A percentile compares a stretch with the other conserved stretches of the same genome.
These are phyloP conservation scores for Geoglossum glabrum DNA, from an alignment of 495 filamentous ascomycete genomes.

Conservation along the genomic window DNA sequence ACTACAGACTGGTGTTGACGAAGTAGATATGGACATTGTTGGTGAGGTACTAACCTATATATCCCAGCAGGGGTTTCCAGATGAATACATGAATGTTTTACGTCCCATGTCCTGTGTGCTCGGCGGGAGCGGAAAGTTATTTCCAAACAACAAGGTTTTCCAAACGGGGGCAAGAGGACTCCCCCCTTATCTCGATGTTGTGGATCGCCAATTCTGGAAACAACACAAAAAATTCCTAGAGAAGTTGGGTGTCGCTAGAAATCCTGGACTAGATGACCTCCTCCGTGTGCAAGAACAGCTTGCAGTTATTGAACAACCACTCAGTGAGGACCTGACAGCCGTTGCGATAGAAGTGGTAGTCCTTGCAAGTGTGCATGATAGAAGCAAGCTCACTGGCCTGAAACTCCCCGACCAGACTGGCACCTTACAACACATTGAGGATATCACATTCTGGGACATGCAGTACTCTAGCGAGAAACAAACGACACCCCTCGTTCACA, in stretches of 20 bases:
- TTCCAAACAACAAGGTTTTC: slow-evolving; percentile 13
- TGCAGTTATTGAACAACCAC: neutral
- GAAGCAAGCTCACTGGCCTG: neutral
- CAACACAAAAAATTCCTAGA: slow-evolving; percentile 9
- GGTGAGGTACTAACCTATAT: neutral
- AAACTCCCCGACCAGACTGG: neutral
- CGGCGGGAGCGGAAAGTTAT: slow-evolving; percentile 4
- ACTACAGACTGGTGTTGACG: neutral
- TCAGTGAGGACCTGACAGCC: slow-evolving; percentile 8
- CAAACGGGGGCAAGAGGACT: slow-evolving; percentile 7
- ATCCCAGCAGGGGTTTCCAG: neutral
- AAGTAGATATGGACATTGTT: neutral
- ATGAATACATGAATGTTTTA: slow-evolving; percentile 6
- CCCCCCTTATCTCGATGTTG: neutral
- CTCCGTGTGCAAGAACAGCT: slow-evolving; percentile 11
- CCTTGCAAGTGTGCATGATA: slow-evolving; percentile 9
- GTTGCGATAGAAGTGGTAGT: slow-evolving; percentile 15
- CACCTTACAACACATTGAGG: neutral
- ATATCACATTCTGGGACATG: neutral
- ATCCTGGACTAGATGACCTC: slow-evolving; percentile 11
- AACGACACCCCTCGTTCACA: neutral
- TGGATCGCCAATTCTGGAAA: neutral
- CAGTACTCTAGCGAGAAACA: neutral
- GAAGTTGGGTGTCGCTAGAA: slow-evolving; percentile 9
- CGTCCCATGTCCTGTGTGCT: slow-evolving; percentile 10